Percentiles rank a stretch among this genome's conserved stretches.
These are phyloP conservation scores for Calonectria montana DNA, from an alignment of 2,329 filamentous ascomycete genomes.

Conservation along the genomic window DNA sequence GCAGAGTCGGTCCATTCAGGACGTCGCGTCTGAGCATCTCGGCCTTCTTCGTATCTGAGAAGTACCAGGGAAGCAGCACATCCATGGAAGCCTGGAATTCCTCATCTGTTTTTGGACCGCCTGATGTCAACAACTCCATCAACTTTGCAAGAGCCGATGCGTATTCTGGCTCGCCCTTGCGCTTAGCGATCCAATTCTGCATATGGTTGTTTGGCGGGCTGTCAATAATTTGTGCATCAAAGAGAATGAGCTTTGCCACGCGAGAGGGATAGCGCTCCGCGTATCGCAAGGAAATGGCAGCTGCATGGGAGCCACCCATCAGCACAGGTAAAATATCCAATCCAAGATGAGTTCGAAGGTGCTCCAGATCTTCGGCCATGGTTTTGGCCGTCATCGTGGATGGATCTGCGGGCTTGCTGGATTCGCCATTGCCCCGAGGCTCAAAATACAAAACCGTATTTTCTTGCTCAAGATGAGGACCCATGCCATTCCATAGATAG, in stretches of 20 bases:
- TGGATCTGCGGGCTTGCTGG: constrained; percentile 3
- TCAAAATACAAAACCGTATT: constrained; percentile 14
- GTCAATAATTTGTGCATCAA: constrained; percentile 11
- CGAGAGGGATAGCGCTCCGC: constrained; percentile 9
- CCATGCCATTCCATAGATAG: constrained; percentile 16
- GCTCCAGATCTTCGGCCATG: constrained; percentile 16
- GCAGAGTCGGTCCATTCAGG: background rate
- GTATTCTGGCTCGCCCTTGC: constrained; percentile 3
- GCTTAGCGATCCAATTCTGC: background rate
- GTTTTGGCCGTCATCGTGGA: constrained; percentile 13
- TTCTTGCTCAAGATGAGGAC: constrained; percentile 2
- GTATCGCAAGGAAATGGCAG: constrained; percentile 4
- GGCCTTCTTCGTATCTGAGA: background rate
- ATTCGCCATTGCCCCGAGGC: constrained; percentile 10
- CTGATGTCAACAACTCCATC: background rate
- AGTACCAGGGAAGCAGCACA: constrained; percentile 9
- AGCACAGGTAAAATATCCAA: background rate
- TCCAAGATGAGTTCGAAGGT: constrained; percentile 2
- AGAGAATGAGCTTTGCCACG: background rate
- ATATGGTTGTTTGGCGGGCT: constrained; percentile 2
- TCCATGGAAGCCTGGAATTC: constrained; percentile 8
- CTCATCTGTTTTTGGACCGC: constrained; percentile 6
- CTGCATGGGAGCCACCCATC: constrained; percentile 4
- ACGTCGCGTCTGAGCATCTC: background rate
- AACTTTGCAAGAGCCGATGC: background rate